A percentile compares a stretch with the other conserved stretches of the same genome.
phyloP scores from a whole-genome alignment of 345 rosid genomes.

The Geranium brycei region DNA sequence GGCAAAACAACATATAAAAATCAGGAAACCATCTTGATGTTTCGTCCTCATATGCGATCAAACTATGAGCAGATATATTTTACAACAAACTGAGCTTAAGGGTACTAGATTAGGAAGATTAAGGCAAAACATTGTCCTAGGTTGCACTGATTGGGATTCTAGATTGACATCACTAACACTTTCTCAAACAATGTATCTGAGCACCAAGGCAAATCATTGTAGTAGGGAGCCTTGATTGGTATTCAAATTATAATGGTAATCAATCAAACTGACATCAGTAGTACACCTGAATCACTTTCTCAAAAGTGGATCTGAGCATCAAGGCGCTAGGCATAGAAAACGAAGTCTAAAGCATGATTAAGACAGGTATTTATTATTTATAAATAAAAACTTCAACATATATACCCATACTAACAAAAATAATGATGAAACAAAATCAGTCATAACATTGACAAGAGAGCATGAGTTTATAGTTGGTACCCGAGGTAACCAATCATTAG shows the following conservation, averaged over 20 bases:
- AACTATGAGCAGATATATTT: background rate
- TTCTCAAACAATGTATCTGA: no score
- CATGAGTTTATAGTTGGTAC: slow-evolving; percentile 28
- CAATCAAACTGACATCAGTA: no score
- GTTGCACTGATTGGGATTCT: background rate
- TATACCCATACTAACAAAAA: background rate
- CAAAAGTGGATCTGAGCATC: background rate
- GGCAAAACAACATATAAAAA: background rate
- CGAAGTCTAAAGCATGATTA: background rate
- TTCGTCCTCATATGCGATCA: background rate
- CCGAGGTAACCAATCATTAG: slow-evolving; percentile 92
- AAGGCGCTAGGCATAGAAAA: background rate
- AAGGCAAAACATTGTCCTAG: background rate
- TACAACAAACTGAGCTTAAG: background rate
- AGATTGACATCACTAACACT: no score
- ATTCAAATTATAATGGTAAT: no score
- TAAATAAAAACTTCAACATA: background rate
- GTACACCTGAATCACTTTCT: background rate
- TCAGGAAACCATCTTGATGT: background rate
- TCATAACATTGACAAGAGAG: slow-evolving; percentile 3
- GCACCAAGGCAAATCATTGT: no score
- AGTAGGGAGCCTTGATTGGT: background rate
- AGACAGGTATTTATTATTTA: background rate
- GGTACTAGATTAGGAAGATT: background rate
- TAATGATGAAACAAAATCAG: slow-evolving; percentile 3